These are phyloP conservation scores for Heterobasidion irregulare DNA, from an alignment of 1,284 basidiomycete species.

Conservation along the genomic window DNA sequence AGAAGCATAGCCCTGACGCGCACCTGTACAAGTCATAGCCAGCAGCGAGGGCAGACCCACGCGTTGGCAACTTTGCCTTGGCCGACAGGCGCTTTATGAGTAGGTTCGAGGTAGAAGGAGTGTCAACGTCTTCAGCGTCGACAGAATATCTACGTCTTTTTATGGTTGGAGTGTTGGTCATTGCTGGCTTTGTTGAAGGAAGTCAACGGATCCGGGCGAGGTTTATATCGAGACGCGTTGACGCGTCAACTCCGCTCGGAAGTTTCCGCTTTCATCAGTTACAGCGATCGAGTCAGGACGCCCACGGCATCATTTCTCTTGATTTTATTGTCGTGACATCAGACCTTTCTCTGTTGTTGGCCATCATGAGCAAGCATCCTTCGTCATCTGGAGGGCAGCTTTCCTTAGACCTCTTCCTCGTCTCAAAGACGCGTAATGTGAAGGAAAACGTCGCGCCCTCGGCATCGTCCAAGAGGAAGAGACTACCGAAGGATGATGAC, in stretches of 20 bases:
- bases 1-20: conserved; percentile 8
- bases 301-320: not conserved
- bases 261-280: not conserved
- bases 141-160: conserved; percentile 57
- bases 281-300: not conserved
- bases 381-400: conserved; percentile 14
- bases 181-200: not conserved
- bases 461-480: not conserved
- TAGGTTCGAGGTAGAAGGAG: conserved; percentile 43
- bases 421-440: not conserved
- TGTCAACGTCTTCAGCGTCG: conserved; percentile 14
- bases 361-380: not conserved
- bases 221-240: not conserved
- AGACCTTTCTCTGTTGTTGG: not conserved
- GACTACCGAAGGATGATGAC: not conserved
- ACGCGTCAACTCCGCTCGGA: conserved; percentile 16
- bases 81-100: conserved; percentile 83
- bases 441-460: not conserved
- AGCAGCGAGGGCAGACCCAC: conserved; percentile 81
- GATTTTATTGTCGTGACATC: not conserved
- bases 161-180: conserved; percentile 24
- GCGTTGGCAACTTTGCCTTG: conserved; percentile 79
- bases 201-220: no score
- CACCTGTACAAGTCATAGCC: conserved; percentile 94
- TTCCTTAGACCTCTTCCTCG: conserved; percentile 14